Conservation (phyloP, 2,329 filamentous ascomycete species). For the Penicillium sp. region DNA sequence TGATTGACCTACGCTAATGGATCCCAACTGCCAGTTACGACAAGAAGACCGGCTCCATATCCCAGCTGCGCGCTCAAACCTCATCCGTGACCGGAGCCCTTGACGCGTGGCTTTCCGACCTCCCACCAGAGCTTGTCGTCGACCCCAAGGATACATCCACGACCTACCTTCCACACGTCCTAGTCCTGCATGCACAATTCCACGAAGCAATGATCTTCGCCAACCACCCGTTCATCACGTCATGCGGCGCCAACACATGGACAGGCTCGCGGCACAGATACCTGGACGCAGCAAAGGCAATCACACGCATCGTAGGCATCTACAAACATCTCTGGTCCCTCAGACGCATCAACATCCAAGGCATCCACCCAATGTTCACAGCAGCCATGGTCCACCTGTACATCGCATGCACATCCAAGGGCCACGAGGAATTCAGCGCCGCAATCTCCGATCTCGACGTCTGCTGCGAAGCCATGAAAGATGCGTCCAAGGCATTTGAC, state of each 20-base stretch:
- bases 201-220: constrained; percentile 20
- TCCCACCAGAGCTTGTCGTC: constrained; percentile 9
- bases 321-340: constrained; percentile 16
- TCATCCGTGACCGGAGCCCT: constrained; percentile 11
- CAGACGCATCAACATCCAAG: constrained; percentile 19
- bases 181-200: constrained; percentile 20
- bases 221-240: constrained; percentile 22
- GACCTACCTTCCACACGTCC: constrained; percentile 19
- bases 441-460: constrained; percentile 13
- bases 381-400: constrained; percentile 18
- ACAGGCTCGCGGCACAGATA: constrained; percentile 11
- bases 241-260: background rate
- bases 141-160: background rate
- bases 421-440: background rate
- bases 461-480: constrained; percentile 18
- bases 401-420: constrained; percentile 15
- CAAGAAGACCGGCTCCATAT: constrained; percentile 12
- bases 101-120: constrained; percentile 11
- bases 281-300: background rate
- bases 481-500: constrained; percentile 11
- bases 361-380: constrained; percentile 20
- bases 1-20: background rate
- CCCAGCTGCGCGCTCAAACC: constrained; percentile 9
- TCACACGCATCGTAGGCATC: constrained; percentile 10
- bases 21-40: constrained; percentile 6